Evolutionary conservation across 768 basidiomycete species (phyloP).

Genomic region (Calocera viscosa): DNA sequence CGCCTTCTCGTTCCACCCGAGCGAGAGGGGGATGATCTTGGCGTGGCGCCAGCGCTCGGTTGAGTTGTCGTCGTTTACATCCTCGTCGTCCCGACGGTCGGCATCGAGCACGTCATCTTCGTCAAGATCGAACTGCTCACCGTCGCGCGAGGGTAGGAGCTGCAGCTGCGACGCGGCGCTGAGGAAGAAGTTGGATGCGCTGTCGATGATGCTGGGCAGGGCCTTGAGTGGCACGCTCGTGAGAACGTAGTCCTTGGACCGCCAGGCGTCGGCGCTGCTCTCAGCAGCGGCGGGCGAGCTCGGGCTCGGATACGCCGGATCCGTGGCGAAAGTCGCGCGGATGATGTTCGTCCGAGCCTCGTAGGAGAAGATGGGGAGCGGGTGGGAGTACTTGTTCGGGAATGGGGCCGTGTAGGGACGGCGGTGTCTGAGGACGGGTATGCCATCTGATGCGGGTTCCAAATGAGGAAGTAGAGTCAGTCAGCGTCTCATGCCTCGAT

Average conservation of each 20-base stretch:
- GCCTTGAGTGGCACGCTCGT: constrained; percentile 54
- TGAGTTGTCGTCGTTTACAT: constrained; percentile 52
- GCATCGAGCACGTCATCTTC: constrained; percentile 71
- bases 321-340: constrained; percentile 43
- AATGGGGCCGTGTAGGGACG: constrained; percentile 64
- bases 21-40: constrained; percentile 39
- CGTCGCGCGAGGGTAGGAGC: constrained; percentile 40
- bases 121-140: constrained; percentile 45
- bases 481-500: not conserved
- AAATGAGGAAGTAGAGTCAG: constrained; percentile 5
- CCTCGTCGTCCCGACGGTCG: constrained; percentile 64
- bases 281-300: constrained; percentile 17
- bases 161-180: constrained; percentile 45
- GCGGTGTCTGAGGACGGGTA: constrained; percentile 60
- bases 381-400: constrained; percentile 63
- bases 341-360: constrained; percentile 44
- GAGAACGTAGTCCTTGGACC: constrained; percentile 46
- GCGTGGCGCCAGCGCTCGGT: constrained; percentile 43
- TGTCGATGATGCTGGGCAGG: constrained; percentile 55
- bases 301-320: constrained; percentile 48
- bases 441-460: constrained; percentile 37
- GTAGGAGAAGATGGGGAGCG: constrained; percentile 50
- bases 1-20: constrained; percentile 28
- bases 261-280: constrained; percentile 39
- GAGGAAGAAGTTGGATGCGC: constrained; percentile 50